phyloP scores from a whole-genome alignment of 2,329 filamentous ascomycete species.

The Stagonosporopsis cucurbitacearum region DNA sequence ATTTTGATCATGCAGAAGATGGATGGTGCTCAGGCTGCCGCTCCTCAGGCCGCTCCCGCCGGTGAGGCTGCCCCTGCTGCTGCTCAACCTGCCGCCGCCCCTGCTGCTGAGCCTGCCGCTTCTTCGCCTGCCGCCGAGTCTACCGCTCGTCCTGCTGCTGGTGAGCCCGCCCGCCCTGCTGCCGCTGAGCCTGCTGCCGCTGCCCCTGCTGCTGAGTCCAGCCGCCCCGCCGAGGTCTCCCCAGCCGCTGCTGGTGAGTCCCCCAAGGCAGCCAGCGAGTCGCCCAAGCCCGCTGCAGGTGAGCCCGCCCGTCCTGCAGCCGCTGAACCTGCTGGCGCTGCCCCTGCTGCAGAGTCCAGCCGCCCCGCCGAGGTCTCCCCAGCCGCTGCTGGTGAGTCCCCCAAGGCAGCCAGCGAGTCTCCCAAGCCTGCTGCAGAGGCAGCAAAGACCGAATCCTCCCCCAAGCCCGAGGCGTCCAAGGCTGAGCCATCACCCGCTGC shows the following conservation, averaged over 20 bases:
- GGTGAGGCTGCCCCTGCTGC: constrained; percentile 11
- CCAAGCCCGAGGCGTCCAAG: constrained; percentile 16
- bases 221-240: background rate
- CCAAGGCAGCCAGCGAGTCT: background rate
- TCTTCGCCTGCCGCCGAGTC: constrained; percentile 3
- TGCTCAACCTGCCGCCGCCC: constrained; percentile 14
- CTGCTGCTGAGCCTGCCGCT: background rate
- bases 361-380: background rate
- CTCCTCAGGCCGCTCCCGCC: constrained; percentile 5
- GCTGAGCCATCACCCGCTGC: constrained; percentile 16
- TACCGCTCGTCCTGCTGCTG: background rate
- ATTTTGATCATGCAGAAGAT: constrained; percentile 45
- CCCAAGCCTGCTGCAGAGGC: constrained; percentile 9
- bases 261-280: background rate
- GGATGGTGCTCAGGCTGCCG: constrained; percentile 22
- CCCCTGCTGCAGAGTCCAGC: background rate
- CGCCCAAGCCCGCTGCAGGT: background rate
- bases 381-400: background rate
- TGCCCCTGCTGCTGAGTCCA: background rate
- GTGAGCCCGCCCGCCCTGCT: background rate
- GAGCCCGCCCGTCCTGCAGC: background rate
- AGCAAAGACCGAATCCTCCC: constrained; percentile 12
- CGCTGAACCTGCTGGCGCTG: no score
- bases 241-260: background rate
- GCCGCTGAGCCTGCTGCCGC: no score